Evolutionary conservation across 2,329 filamentous ascomycete genomes (phyloP).

Genomic region (Bipolaris oryzae): DNA sequence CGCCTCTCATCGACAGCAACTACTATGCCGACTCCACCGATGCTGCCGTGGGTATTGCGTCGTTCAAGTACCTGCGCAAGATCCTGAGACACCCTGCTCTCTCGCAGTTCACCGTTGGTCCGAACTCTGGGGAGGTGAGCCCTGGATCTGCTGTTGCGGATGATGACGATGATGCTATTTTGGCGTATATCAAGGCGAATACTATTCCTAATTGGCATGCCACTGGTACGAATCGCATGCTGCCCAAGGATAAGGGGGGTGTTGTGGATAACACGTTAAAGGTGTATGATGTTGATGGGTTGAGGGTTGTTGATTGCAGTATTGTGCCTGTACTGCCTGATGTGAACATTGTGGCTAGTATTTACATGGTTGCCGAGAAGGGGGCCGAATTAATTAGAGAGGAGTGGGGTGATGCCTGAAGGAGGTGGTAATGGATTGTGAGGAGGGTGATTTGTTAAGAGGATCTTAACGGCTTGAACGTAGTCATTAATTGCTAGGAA

Average conservation of each 20-base stretch:
- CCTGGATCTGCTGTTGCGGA: slow-evolving; percentile 33
- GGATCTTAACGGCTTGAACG: too few species aligned
- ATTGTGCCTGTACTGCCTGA: slow-evolving; percentile 36
- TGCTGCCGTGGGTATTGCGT: slow-evolving; percentile 42
- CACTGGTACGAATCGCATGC: slow-evolving; percentile 44
- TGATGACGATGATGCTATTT: slow-evolving; percentile 40
- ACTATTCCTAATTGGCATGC: slow-evolving; percentile 39
- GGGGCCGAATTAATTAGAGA: slow-evolving; percentile 36
- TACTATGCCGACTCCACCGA: slow-evolving; percentile 45
- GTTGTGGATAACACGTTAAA: slow-evolving; percentile 39
- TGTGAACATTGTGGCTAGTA: slow-evolving; percentile 26
- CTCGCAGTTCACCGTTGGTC: slow-evolving; percentile 24
- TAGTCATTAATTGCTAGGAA: too few species aligned
- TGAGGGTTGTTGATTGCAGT: slow-evolving; percentile 44
- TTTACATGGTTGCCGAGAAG: slow-evolving; percentile 38
- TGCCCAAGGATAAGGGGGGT: slow-evolving; percentile 36
- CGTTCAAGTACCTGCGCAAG: slow-evolving; percentile 41
- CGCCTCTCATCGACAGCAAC: slow-evolving; percentile 44
- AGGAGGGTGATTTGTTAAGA: too few species aligned
- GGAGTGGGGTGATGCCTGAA: slow-evolving; percentile 18
- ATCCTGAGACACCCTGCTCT: slow-evolving; percentile 31
- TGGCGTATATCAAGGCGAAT: slow-evolving; percentile 32
- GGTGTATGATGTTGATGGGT: slow-evolving; percentile 41
- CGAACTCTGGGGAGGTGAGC: slow-evolving; percentile 34
- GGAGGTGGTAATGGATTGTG: too few species aligned